Conservation (phyloP, 2,329 filamentous ascomycete species). For the Didymella segeticola region DNA sequence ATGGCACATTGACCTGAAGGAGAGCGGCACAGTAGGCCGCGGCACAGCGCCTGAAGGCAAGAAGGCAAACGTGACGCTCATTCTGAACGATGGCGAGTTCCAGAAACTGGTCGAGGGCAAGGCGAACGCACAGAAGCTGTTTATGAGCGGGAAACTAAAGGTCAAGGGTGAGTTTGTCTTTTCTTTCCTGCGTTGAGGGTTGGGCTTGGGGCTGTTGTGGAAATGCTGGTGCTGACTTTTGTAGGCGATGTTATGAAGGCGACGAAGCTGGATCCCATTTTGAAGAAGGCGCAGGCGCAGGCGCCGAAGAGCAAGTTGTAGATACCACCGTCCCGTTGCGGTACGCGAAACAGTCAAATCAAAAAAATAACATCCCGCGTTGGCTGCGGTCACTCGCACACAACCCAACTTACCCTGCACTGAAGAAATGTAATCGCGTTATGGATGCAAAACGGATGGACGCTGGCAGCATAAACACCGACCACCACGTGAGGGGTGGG, state of each 20-base stretch:
- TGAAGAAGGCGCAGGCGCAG: conserved; percentile 48
- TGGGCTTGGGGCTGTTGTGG: no score
- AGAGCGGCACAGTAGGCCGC: conserved; percentile 80
- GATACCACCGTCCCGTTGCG: not conserved
- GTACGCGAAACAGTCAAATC: not conserved
- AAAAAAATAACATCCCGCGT: not conserved
- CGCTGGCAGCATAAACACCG: no score
- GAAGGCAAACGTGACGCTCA: conserved; percentile 88
- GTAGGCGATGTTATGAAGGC: conserved; percentile 64
- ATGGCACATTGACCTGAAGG: conserved; percentile 97
- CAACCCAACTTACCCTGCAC: no score
- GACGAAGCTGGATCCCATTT: conserved; percentile 90
- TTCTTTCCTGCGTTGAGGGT: no score
- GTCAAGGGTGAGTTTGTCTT: conserved; percentile 97
- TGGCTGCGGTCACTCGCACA: not conserved
- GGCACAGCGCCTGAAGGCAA: conserved; percentile 71
- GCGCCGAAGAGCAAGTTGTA: conserved; percentile 47
- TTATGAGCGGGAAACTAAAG: conserved; percentile 99
- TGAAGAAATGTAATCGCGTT: no score
- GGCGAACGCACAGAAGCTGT: conserved; percentile 91
- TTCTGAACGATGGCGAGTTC: conserved; percentile 86
- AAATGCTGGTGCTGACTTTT: not conserved
- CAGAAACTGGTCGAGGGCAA: conserved; percentile 81
- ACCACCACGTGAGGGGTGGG: no score
- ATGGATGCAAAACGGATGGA: no score